phyloP scores from a whole-genome alignment of 768 basidiomycete species.

The Tulasnella sp. region DNA sequence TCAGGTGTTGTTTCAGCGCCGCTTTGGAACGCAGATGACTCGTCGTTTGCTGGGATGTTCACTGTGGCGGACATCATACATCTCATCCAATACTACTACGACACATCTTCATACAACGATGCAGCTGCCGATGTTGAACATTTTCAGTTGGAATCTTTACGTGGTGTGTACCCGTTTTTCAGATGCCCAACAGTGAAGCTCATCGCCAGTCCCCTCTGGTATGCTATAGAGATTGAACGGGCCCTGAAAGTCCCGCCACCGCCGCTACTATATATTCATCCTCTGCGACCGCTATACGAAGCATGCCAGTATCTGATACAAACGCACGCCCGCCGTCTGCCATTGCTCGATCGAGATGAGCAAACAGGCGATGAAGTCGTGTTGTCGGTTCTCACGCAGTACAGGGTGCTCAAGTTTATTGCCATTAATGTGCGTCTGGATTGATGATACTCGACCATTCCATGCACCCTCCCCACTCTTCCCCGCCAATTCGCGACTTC shows the following conservation, averaged over 20 bases:
- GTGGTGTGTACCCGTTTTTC: conserved; percentile 44
- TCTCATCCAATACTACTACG: conserved; percentile 97
- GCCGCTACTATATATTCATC: conserved; percentile 79
- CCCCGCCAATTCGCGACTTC: not conserved
- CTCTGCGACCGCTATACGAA: conserved; percentile 75
- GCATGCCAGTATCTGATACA: conserved; percentile 83
- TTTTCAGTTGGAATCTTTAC: conserved; percentile 73
- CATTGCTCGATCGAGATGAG: conserved; percentile 83
- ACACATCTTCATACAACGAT: conserved; percentile 64
- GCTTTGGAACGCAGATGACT: conserved; percentile 91
- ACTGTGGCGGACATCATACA: conserved; percentile 99
- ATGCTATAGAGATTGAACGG: conserved; percentile 71
- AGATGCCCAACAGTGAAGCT: not conserved
- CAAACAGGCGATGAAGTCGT: conserved; percentile 94
- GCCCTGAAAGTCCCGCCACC: conserved; percentile 85
- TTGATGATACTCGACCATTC: too few species aligned
- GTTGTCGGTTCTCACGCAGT: conserved; percentile 91
- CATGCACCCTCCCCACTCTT: not conserved
- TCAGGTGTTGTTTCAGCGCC: conserved; percentile 95
- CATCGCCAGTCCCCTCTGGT: not conserved
- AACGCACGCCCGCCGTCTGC: conserved; percentile 89
- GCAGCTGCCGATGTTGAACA: conserved; percentile 86
- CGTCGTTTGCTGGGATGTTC: conserved; percentile 93
- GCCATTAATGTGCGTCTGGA: conserved; percentile 73
- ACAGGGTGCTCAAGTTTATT: conserved; percentile 95